phyloP scores from a whole-genome alignment of 2,329 filamentous ascomycete genomes.

The Penicillium sp. region DNA sequence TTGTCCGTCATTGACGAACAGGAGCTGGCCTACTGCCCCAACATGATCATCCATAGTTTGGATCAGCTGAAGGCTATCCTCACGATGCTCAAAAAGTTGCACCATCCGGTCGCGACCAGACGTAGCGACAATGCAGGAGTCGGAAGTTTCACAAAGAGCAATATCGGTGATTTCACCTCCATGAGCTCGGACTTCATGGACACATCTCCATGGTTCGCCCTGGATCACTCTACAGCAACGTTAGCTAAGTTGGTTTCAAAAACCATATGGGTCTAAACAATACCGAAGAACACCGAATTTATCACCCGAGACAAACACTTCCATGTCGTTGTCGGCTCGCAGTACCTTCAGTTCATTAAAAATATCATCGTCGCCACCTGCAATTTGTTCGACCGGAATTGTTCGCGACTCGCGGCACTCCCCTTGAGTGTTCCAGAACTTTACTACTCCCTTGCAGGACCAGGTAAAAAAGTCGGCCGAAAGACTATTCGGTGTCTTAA shows the following conservation, averaged over 20 bases:
- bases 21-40: constrained; percentile 77
- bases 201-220: constrained; percentile 61
- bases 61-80: constrained; percentile 71
- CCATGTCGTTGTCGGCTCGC: constrained; percentile 64
- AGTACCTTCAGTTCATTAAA: constrained; percentile 64
- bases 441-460: constrained; percentile 78
- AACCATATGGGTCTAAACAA: background rate
- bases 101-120: constrained; percentile 89
- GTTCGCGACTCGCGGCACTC: constrained; percentile 67
- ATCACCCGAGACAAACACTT: constrained; percentile 80
- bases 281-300: constrained; percentile 76
- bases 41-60: constrained; percentile 94
- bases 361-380: constrained; percentile 48
- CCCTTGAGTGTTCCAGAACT: constrained; percentile 82
- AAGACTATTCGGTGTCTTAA: constrained; percentile 64
- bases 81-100: constrained; percentile 75
- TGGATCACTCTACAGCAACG: constrained; percentile 35
- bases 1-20: constrained; percentile 73
- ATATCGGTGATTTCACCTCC: constrained; percentile 83
- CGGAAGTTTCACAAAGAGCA: constrained; percentile 68
- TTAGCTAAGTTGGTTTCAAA: constrained; percentile 21
- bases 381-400: constrained; percentile 70
- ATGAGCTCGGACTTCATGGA: constrained; percentile 82
- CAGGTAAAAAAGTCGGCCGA: constrained; percentile 84
- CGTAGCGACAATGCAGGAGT: constrained; percentile 73